Percentiles rank a stretch among this genome's conserved stretches.
phyloP scores from a whole-genome alignment of 257 asterid species.

The Solanum paucissectum region DNA sequence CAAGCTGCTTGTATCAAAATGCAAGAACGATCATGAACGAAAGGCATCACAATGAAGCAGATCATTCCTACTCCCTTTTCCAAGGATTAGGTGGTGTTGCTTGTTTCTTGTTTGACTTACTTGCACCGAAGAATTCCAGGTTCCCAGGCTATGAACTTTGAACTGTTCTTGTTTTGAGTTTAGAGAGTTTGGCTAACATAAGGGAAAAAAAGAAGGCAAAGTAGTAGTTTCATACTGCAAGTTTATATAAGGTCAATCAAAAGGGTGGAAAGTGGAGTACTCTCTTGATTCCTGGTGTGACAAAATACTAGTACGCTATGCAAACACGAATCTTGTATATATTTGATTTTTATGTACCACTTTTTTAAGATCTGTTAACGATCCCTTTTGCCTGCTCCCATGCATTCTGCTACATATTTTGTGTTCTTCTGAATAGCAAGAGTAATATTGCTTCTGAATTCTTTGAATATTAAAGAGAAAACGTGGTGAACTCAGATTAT shows the following conservation, averaged over 20 bases:
- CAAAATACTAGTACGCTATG: background rate
- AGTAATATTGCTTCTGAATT: background rate
- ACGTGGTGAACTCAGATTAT: background rate
- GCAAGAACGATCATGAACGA: constrained; percentile 2
- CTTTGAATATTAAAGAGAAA: background rate
- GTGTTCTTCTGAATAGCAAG: background rate
- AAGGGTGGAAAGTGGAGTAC: background rate
- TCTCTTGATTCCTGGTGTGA: background rate
- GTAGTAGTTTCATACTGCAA: background rate
- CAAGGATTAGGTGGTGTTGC: constrained; percentile 60
- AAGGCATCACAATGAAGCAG: constrained; percentile 7
- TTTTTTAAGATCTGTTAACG: background rate
- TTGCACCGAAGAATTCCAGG: constrained; percentile 25
- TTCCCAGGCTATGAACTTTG: constrained; percentile 69
- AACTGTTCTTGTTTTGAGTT: background rate
- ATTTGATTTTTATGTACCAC: background rate
- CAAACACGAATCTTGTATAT: background rate
- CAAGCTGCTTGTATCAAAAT: constrained; percentile 38
- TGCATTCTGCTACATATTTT: background rate
- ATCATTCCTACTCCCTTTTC: constrained; percentile 45
- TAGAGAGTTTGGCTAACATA: background rate
- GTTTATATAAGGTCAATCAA: background rate
- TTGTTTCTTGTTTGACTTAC: constrained; percentile 62
- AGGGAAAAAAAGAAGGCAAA: background rate
- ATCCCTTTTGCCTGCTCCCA: background rate